These are phyloP conservation scores for Zalaria obscura DNA, from an alignment of 2,329 filamentous ascomycete species.

Conservation along the genomic window DNA sequence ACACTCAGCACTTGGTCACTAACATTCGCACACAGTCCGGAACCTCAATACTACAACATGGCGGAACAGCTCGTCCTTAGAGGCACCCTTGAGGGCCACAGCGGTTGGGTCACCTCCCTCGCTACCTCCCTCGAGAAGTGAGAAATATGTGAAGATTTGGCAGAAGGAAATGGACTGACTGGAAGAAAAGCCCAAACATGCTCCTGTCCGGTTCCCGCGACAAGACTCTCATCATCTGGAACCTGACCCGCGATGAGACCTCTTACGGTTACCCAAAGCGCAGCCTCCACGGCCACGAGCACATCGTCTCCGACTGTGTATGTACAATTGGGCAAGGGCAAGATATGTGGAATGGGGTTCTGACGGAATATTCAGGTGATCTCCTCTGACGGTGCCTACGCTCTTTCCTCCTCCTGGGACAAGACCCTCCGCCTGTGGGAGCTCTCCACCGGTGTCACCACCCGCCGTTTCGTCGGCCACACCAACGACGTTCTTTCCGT, in stretches of 20 bases:
- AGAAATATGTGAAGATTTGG: slow-evolving; percentile 19
- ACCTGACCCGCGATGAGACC: slow-evolving; percentile 95
- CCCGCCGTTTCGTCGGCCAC: slow-evolving; percentile 96
- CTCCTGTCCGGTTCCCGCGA: slow-evolving; percentile 94
- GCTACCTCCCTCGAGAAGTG: slow-evolving; percentile 99
- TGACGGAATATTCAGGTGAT: slow-evolving; percentile 55
- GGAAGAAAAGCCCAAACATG: slow-evolving; percentile 75
- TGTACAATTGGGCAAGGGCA: slow-evolving; percentile 30
- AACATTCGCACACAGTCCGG: no score
- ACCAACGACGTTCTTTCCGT: slow-evolving; percentile 99
- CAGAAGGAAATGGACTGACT: slow-evolving; percentile 14
- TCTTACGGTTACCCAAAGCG: slow-evolving; percentile 99
- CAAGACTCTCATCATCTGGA: slow-evolving; percentile 99
- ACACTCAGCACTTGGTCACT: no score
- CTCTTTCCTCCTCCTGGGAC: slow-evolving; percentile 97
- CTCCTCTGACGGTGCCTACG: slow-evolving; percentile 98
- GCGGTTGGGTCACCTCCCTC: slow-evolving; percentile 97
- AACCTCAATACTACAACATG: slow-evolving; percentile 10
- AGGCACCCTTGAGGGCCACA: slow-evolving; percentile 60
- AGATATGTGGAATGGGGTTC: slow-evolving; percentile 1
- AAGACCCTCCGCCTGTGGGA: slow-evolving; percentile 99
- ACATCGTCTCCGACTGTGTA: slow-evolving; percentile 99
- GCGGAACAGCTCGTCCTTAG: slow-evolving; percentile 29
- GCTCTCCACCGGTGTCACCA: slow-evolving; percentile 92
- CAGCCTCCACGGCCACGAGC: slow-evolving; percentile 95